phyloP scores from a whole-genome alignment of 73 alveolate genomes.

The Uronychia binucleata region DNA sequence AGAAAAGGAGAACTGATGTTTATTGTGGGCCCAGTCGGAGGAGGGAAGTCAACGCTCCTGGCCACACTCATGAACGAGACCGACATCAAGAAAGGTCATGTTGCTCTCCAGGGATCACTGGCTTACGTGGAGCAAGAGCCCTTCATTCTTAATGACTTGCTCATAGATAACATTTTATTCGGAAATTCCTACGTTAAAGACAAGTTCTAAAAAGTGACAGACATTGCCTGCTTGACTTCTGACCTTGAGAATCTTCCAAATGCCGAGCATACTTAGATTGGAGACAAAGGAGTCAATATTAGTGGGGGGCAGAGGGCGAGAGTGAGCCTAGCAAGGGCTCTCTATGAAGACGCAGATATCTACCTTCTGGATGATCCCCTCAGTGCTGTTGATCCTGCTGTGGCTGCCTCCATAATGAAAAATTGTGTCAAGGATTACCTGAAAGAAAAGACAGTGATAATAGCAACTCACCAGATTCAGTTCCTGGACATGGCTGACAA shows the following conservation, averaged over 20 bases:
- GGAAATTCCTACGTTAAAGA: constrained; percentile 39
- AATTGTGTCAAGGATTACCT: background rate
- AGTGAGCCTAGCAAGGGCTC: constrained; percentile 64
- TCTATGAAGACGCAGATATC: constrained; percentile 47
- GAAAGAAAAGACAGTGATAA: constrained; percentile 43
- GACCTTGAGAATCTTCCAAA: constrained; percentile 39
- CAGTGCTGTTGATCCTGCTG: constrained; percentile 32
- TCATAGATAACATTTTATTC: constrained; percentile 50
- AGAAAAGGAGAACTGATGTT: constrained; percentile 77
- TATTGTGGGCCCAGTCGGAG: constrained; percentile 85
- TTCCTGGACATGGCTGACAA: constrained; percentile 34
- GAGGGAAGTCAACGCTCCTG: constrained; percentile 85
- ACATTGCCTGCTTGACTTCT: constrained; percentile 24
- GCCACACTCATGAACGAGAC: constrained; percentile 63
- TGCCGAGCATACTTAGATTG: constrained; percentile 61
- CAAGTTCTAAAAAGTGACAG: constrained; percentile 28
- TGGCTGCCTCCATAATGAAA: background rate
- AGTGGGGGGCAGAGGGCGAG: constrained; percentile 72
- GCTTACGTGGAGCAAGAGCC: constrained; percentile 45
- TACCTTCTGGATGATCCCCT: constrained; percentile 54
- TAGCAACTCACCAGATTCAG: constrained; percentile 64
- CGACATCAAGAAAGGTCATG: constrained; percentile 12
- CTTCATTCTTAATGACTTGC: constrained; percentile 51
- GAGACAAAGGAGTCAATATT: constrained; percentile 67
- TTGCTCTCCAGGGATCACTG: constrained; percentile 66